These are phyloP conservation scores for Irpex rosettiformis DNA, from an alignment of 1,284 basidiomycete species.

Conservation along the genomic window DNA sequence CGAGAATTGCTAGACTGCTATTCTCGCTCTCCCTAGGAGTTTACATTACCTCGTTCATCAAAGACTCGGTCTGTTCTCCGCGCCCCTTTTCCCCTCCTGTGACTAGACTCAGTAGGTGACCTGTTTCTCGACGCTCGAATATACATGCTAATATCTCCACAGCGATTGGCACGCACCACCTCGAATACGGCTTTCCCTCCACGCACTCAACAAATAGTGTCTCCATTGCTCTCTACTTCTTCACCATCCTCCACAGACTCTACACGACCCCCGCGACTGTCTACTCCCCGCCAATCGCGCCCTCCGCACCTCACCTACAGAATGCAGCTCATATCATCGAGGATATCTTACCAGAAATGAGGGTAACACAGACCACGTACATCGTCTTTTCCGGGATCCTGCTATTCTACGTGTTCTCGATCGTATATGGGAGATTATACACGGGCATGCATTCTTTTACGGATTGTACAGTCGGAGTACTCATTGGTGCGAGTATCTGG, in stretches of 20 bases:
- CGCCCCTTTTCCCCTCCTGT: conserved; percentile 91
- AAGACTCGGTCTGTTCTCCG: conserved; percentile 90
- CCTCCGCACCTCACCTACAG: conserved; percentile 4
- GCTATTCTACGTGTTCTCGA: conserved; percentile 65
- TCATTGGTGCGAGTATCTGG: conserved; percentile 72
- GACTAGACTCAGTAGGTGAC: conserved; percentile 70
- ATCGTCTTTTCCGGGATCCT: conserved; percentile 43
- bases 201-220: conserved; percentile 93
- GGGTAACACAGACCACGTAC: conserved; percentile 45
- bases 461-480: conserved; percentile 67
- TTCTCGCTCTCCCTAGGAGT: conserved; percentile 80
- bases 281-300: conserved; percentile 4
- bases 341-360: conserved; percentile 12
- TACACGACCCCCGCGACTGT: conserved; percentile 31
- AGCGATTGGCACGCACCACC: conserved; percentile 80
- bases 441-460: conserved; percentile 89
- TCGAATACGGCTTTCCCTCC: conserved; percentile 94
- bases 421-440: conserved; percentile 89
- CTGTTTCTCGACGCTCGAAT: conserved; percentile 1
- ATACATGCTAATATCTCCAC: not conserved
- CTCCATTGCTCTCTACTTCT: conserved; percentile 82
- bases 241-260: conserved; percentile 50
- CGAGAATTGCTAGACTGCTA: conserved; percentile 52
- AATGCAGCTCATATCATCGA: conserved; percentile 12
- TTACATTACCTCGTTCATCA: conserved; percentile 80